Conservation (phyloP, 2,329 filamentous ascomycete genomes). For the Colletotrichum siamense region DNA sequence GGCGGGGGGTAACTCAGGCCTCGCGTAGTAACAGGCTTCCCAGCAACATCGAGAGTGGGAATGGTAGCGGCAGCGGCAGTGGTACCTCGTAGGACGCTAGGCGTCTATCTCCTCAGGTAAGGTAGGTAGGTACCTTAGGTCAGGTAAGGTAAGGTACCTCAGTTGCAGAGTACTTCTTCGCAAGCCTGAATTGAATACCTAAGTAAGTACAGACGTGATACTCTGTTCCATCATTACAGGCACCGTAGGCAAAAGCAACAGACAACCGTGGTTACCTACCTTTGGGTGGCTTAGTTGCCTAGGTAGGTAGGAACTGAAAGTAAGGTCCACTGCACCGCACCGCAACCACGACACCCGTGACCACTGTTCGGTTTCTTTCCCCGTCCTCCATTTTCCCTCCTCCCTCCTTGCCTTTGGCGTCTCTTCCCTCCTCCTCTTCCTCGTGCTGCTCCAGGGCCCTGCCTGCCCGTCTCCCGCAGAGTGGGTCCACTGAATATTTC, state of each 20-base stretch:
- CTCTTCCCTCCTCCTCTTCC: background rate
- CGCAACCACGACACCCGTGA: too few relatives aligned
- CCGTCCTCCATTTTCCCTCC: background rate
- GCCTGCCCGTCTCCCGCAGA: background rate
- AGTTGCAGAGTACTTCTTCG: too few relatives aligned
- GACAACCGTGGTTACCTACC: background rate
- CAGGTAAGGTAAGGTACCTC: too few relatives aligned
- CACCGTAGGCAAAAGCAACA: background rate
- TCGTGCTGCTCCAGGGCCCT: background rate
- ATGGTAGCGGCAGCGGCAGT: background rate
- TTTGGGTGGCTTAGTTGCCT: background rate
- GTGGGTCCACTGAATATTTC: background rate
- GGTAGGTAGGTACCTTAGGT: background rate
- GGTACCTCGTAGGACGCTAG: background rate
- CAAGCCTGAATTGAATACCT: too few relatives aligned
- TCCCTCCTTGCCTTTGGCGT: background rate
- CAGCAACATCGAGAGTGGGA: background rate
- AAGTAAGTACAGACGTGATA: too few relatives aligned
- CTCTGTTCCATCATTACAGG: background rate
- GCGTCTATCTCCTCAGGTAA: background rate
- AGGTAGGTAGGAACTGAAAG: background rate
- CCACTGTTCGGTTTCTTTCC: background rate
- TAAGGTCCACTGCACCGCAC: too few relatives aligned
- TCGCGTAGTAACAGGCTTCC: background rate
- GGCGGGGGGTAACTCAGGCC: background rate